Base-by-base conservation (phyloP, 2,329 filamentous ascomycete genomes). In the Pseudogymnoascus sp. region DNA sequence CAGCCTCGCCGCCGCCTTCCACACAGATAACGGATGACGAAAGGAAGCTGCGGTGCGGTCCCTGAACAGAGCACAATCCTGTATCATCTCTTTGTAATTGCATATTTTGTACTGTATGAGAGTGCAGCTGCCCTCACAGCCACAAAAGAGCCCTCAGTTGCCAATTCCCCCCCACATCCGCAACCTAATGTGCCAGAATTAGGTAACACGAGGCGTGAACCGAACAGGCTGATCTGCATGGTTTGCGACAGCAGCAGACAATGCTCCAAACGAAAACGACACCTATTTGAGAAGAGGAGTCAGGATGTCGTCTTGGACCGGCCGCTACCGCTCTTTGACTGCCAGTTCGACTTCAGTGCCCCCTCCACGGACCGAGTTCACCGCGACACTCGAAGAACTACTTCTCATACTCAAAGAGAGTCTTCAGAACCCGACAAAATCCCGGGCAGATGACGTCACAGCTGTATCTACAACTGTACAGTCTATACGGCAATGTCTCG, bases 241-340 rank as follows among this genome's bases (percentile, higher is more conserved):
- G 29, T 57, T 57, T 57, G 51, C 51, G 16, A 7, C 29, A 57
- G 29, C 16, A 34, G 29, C n/a, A 34, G 51, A 57, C 51, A 57
- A 57, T 57, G 51, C 51, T 18, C 16, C 51, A 0, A 57, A 14
- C 10, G 2, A 57, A 8, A 34, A 34, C 51, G 51, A 18, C 51
- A 14, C 29, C n/a, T 57, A 57, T 26, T 42, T 61, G 59, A 61
- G 59, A 18, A 61, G 26, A 61, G 59, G 39, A 26, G 66, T 67
- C 65, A 80, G 72, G 72, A 84, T 85, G 79, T 78, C 82, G 66
- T 73, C 77, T 65, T 78, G 78, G 67, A 76, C 80, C 64, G 79
- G 83, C 72, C 81, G 85, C 65, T 85, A 86, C 71, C 83, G 86
- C 68, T 86, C 86, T 65, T 87, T 85, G 64, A 88, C 85, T 45